Base-by-base conservation (phyloP, 148 eudicot genomes). In the Limonium bicolor region DNA sequence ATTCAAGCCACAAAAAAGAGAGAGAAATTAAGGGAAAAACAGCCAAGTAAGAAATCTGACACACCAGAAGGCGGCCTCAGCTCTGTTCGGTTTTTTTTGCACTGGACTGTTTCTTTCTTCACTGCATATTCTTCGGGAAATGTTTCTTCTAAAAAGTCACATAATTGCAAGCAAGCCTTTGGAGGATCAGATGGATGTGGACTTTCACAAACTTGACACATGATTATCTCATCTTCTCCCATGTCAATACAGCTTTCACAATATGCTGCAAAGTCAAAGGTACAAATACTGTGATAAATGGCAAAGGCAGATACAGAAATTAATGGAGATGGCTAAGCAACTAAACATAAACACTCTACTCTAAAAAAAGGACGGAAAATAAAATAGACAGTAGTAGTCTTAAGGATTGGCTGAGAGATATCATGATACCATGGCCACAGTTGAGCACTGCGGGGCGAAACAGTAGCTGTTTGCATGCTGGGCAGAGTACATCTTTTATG, bases 371-470 rank as follows among this genome's bases (percentile, higher is more conserved):
- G 11, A 20, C 20, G 20, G 28, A 19, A 12, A 7, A 29, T 5
- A 28, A 43, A 4, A 36, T 1, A 7, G 22, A 52, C 4, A 20
- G 2, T 6, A 46, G 19, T 18, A n/a, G n/a, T n/a, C n/a, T 23
- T 27, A 19, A 56, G 19, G 9, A 46, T 10, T 16, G 9, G 30
- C 6, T 50, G n/a, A 28, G 53, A 16, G 22, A 25, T 23, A 32
- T 13, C 54, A 48, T 19, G 29, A 12, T 78, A 83, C 94, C 94
- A 63, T 83, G 94, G 39, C 94, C 94, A 68, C 94, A 83, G 44
- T 83, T 76, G 26, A 83, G 71, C 70, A 75, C 82, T 59, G 51
- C 70, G 29, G 95, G 95, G 46, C 71, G 72, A 55, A 42, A 66
- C 19, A 85, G 69, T 42, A 85, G 58, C 54, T 60, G 64, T 28